Conservation (phyloP, 345 rosid species). For the Aquilaria sinensis region DNA sequence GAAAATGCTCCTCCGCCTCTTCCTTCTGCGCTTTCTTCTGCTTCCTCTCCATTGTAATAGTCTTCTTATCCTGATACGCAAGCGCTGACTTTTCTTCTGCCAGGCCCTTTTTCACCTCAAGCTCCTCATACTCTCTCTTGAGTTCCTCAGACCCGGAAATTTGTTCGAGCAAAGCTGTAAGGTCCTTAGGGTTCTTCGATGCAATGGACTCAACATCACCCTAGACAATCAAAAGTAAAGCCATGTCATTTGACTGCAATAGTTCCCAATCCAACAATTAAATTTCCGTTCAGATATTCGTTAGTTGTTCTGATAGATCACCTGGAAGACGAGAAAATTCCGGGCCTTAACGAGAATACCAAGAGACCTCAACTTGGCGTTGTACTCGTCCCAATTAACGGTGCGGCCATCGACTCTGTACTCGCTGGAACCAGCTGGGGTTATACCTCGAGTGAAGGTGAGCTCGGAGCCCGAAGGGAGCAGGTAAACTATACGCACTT, state of each 20-base stretch:
- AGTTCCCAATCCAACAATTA: not conserved
- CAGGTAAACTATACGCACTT: slow-evolving; percentile 69
- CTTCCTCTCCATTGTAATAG: slow-evolving; percentile 77
- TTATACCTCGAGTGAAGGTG: slow-evolving; percentile 66
- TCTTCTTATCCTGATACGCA: slow-evolving; percentile 78
- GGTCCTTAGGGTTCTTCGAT: slow-evolving; percentile 89
- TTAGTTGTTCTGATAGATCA: slow-evolving; percentile 6
- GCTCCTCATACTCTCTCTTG: slow-evolving; percentile 80
- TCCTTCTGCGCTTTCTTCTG: slow-evolving; percentile 98
- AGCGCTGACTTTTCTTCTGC: slow-evolving; percentile 89
- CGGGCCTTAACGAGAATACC: slow-evolving; percentile 98
- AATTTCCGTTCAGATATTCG: not conserved
- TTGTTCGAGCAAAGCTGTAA: slow-evolving; percentile 85
- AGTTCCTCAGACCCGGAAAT: slow-evolving; percentile 96
- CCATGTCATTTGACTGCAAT: not conserved
- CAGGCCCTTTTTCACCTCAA: slow-evolving; percentile 66
- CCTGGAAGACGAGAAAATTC: slow-evolving; percentile 97
- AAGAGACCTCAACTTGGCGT: slow-evolving; percentile 57
- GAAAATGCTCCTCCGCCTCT: slow-evolving; percentile 93
- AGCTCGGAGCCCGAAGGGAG: slow-evolving; percentile 70
- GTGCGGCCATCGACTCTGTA: slow-evolving; percentile 68
- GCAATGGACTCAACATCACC: slow-evolving; percentile 99
- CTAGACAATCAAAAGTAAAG: slow-evolving; percentile 25
- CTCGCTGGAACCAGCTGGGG: slow-evolving; percentile 79
- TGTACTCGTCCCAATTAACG: slow-evolving; percentile 90